phyloP scores from a whole-genome alignment of 1,284 basidiomycete genomes.

The Chalciporus sp. region DNA sequence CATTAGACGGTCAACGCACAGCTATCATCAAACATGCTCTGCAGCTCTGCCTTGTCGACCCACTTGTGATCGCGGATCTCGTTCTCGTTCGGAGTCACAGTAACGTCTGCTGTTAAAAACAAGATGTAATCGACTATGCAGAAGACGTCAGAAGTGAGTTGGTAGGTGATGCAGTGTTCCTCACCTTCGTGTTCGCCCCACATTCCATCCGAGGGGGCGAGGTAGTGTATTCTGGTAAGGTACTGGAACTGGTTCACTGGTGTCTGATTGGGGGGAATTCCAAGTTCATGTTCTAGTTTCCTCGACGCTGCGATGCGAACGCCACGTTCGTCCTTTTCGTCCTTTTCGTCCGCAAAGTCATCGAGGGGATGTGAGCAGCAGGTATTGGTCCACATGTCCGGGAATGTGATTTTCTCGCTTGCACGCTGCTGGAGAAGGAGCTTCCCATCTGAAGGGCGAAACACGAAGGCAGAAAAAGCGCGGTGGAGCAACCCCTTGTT shows the following conservation, averaged over 20 bases:
- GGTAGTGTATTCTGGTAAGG: constrained; percentile 95
- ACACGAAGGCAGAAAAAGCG: constrained; percentile 97
- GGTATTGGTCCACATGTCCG: constrained; percentile 99
- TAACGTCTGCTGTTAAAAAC: constrained; percentile 90
- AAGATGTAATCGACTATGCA: constrained; percentile 95
- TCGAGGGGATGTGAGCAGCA: constrained; percentile 98
- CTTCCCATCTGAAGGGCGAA: constrained; percentile 91
- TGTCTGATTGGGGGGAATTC: constrained; percentile 81
- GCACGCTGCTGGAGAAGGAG: constrained; percentile 96
- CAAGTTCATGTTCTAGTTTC: constrained; percentile 97
- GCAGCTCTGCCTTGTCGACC: constrained; percentile 88
- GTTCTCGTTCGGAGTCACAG: constrained; percentile 84
- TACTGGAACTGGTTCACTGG: constrained; percentile 91
- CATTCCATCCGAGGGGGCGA: constrained; percentile 88
- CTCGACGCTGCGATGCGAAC: constrained; percentile 89
- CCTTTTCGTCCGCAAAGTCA: constrained; percentile 84
- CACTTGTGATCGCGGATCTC: constrained; percentile 94
- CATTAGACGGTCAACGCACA: constrained; percentile 46
- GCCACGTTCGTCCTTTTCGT: constrained; percentile 81
- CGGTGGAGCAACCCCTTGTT: constrained; percentile 94
- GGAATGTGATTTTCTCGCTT: constrained; percentile 98
- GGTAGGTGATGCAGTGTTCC: constrained; percentile 19
- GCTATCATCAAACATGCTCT: constrained; percentile 86
- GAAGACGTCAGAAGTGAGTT: constrained; percentile 7
- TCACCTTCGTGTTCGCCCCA: constrained; percentile 99